Evolutionary conservation across 2,329 filamentous ascomycete genomes (phyloP), one percentile per base, ranked within the genome.

Genomic region (Calonectria fujianensis): DNA sequence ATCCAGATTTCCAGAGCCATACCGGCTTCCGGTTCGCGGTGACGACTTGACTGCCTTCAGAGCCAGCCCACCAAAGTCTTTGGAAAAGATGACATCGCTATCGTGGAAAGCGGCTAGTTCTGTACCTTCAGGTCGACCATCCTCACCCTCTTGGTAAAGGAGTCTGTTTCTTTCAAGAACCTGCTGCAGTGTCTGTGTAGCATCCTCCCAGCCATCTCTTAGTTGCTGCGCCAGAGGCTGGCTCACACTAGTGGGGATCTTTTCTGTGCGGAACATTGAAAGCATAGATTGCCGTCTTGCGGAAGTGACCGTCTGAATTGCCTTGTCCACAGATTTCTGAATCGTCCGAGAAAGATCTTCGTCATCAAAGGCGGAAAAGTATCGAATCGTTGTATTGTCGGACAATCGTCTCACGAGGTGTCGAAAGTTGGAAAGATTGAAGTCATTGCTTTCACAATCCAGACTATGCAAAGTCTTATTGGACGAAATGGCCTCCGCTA

Each of bases 361-460:
- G 10, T 82, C 81, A 1, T 85, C 85, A 41, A 87, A 86, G 3
- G 85, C 84, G 0, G 87, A 86, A 64, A 88, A 89, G 51, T 86
- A 84, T 48, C 86, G 81, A n/a, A 90, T 85, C 14, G 84, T 85
- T 9, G 76, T 80, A 78, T 88, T 89, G 39, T 83, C 79, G 69
- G 85, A 84, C 35, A 90, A 80, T 66, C 86, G 86, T 75, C 85
- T 85, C 27, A 88, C 85, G 32, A 90, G 80, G 79, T 88, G 88
- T 39, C 86, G 84, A 69, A 89, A 84, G 75, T 88, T 88, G 29
- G 89, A 89, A 45, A 90, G 83, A 75, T 89, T 90, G 77, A 91
- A 89, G 69, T 87, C 87, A 74, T 91, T 91, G 76, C 88, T 87
- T 51, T 89, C 87, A 77, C 89, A 90, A 79, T 92, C 90, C 20